Evolutionary conservation across 352 stramenopile genomes (phyloP).

Genomic region (Aphanomyces stellatus): DNA sequence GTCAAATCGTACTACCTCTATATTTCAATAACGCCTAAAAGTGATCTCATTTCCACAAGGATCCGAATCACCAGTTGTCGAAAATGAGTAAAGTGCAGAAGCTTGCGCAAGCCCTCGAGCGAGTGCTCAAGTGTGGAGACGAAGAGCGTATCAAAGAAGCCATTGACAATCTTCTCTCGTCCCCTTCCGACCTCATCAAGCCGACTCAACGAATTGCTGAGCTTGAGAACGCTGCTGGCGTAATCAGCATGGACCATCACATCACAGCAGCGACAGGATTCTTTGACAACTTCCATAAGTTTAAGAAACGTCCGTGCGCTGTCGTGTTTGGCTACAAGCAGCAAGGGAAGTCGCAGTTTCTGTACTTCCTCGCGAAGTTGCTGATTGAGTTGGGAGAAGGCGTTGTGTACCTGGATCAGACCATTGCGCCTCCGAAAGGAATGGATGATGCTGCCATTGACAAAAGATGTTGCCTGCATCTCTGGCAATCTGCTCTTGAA

Average conservation of each 20-base stretch:
- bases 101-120: not conserved
- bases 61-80: too few species aligned
- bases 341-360: not conserved
- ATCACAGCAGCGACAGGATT: not conserved
- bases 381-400: not conserved
- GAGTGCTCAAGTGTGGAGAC: not conserved
- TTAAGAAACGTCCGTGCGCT: not conserved
- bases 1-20: too few species aligned
- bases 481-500: not conserved
- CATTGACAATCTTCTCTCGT: not conserved
- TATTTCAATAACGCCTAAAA: too few species aligned
- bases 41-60: too few species aligned
- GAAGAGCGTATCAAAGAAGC: not conserved
- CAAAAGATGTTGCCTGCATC: not conserved
- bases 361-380: not conserved
- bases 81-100: not conserved
- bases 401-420: not conserved
- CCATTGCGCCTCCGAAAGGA: not conserved
- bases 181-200: not conserved
- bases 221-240: not conserved
- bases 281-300: not conserved
- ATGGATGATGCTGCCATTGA: not conserved
- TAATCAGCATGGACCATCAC: not conserved
- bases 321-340: not conserved
- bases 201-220: not conserved